Evolutionary conservation across 257 asterid genomes (phyloP).

Genomic region (Misopates orontium): DNA sequence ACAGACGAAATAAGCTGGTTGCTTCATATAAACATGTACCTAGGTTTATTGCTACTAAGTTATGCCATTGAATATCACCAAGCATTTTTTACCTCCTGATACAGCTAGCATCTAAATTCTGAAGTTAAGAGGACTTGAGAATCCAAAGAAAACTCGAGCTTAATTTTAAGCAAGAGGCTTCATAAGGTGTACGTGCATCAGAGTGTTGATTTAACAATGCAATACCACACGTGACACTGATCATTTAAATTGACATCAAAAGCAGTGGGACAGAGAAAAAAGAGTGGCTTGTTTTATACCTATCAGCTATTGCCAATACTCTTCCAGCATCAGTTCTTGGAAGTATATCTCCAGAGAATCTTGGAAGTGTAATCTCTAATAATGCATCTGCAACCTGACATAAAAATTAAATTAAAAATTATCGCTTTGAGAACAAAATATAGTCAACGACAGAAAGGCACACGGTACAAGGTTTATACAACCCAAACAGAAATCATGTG

Average conservation of each 20-base stretch:
- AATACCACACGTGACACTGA: constrained; percentile 5
- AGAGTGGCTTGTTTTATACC: constrained; percentile 42
- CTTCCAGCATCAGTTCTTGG: constrained; percentile 89
- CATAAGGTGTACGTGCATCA: not conserved
- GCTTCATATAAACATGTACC: not conserved
- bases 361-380: constrained; percentile 84
- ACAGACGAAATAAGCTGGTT: not conserved
- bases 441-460: constrained; percentile 11
- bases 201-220: not conserved
- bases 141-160: not conserved
- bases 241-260: constrained; percentile 10
- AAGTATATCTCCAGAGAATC: constrained; percentile 84
- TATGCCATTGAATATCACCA: not conserved
- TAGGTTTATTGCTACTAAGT: too few species aligned
- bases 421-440: constrained; percentile 23
- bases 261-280: constrained; percentile 7
- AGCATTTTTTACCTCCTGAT: constrained; percentile 13
- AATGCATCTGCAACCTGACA: constrained; percentile 85
- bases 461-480: not conserved
- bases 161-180: constrained; percentile 8
- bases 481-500: constrained; percentile 16
- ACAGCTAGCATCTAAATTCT: constrained; percentile 5
- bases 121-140: constrained; percentile 1
- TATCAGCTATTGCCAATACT: constrained; percentile 81
- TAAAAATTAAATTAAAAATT: constrained; percentile 5